Evolutionary conservation across 208 protist species (phyloP).

Genomic region (Wallacemonas rigidus): DNA sequence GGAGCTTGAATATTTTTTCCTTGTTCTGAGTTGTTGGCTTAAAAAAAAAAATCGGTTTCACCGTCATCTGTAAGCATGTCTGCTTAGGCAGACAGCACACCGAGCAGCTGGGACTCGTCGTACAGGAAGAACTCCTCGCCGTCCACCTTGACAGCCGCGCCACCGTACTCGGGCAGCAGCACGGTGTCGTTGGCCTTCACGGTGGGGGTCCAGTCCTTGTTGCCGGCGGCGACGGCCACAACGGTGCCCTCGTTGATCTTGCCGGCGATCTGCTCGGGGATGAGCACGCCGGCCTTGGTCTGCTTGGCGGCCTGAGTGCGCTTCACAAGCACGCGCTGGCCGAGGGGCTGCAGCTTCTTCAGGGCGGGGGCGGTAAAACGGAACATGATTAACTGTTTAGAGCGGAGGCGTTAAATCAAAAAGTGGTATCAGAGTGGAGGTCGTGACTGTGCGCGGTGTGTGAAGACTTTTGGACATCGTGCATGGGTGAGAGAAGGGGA

Average conservation of each 20-base stretch:
- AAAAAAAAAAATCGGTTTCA: background rate
- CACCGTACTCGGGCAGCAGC: slow-evolving; percentile 91
- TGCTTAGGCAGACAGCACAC: slow-evolving; percentile 73
- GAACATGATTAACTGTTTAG: slow-evolving; percentile 53
- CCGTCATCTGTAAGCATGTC: background rate
- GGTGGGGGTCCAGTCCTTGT: slow-evolving; percentile 91
- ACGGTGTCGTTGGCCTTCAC: slow-evolving; percentile 91
- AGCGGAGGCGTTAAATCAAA: background rate
- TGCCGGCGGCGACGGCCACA: slow-evolving; percentile 83
- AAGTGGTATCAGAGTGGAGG: background rate
- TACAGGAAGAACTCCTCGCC: slow-evolving; percentile 93
- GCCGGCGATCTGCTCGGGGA: slow-evolving; percentile 90
- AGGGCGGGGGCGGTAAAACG: slow-evolving; percentile 67
- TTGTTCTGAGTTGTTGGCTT: background rate
- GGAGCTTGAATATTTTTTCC: background rate
- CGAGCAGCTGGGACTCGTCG: slow-evolving; percentile 86
- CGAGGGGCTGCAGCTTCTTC: slow-evolving; percentile 91
- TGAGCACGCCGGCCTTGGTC: slow-evolving; percentile 93
- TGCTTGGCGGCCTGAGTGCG: slow-evolving; percentile 88
- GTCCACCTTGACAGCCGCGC: slow-evolving; percentile 88
- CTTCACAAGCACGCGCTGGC: slow-evolving; percentile 89
- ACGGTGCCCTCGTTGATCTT: slow-evolving; percentile 94
- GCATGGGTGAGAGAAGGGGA: slow-evolving; percentile 14
- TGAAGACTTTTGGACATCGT: background rate
- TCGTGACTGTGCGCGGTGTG: background rate